Conservation (phyloP, 176 grass and related monocot species). For the Zea mays region Zm-B73-REFERENCE-NAM-5.0 NC_050096.1:164513501-164514000, state of each 20-base stretch:
- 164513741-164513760: slow-evolving; percentile 76
- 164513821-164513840: slow-evolving; percentile 86
- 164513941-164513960: slow-evolving; percentile 82
- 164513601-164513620: slow-evolving; percentile 94
- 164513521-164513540: slow-evolving; percentile 7
- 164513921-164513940: slow-evolving; percentile 40
- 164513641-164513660: slow-evolving; percentile 72
- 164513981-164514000: slow-evolving; percentile 77
- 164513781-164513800: slow-evolving; percentile 74
- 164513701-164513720: slow-evolving; percentile 86
- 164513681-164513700: slow-evolving; percentile 60
- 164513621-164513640: slow-evolving; percentile 93
- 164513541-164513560: background rate
- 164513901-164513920: background rate
- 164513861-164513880: slow-evolving; percentile 92
- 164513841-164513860: slow-evolving; percentile 98
- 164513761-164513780: slow-evolving; percentile 89
- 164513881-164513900: slow-evolving; percentile 39
- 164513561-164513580: slow-evolving; percentile 65
- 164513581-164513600: slow-evolving; percentile 91
- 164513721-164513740: slow-evolving; percentile 86
- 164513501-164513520: slow-evolving; percentile 5
- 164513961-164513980: slow-evolving; percentile 88
- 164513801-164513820: slow-evolving; percentile 83
- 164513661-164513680: slow-evolving; percentile 85